Evolutionary conservation across 768 basidiomycete species (phyloP).

Genomic region (Hygrophoropsis aurantiaca): DNA sequence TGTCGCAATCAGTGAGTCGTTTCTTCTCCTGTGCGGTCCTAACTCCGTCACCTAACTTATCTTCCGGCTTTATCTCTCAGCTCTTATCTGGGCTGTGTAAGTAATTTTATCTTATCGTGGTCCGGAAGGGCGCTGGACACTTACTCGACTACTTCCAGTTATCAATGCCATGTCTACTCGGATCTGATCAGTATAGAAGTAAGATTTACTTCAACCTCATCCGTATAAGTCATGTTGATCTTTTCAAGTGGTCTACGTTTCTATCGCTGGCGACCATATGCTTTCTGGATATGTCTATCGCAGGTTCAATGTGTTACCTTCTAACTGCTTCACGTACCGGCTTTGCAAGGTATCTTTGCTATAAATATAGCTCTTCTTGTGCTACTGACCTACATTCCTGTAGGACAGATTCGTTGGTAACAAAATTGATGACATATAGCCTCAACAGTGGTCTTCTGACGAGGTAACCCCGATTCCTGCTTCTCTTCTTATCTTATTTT

Average conservation of each 20-base stretch:
- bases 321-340: slow-evolving; percentile 1
- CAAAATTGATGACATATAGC: neutral
- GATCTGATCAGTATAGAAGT: neutral
- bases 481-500: too few relatives aligned
- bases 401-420: slow-evolving; percentile 3
- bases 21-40: too few relatives aligned
- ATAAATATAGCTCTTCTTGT: neutral
- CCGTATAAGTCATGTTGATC: too few relatives aligned
- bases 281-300: neutral
- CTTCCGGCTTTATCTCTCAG: neutral
- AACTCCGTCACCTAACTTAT: neutral
- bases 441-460: slow-evolving; percentile 2
- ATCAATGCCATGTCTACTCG: neutral
- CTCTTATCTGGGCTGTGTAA: neutral
- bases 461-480: slow-evolving; percentile 1
- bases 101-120: neutral
- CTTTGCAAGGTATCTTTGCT: neutral
- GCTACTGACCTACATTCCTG: neutral
- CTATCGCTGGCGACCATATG: neutral
- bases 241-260: neutral
- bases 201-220: too few relatives aligned
- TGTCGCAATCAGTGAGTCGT: neutral
- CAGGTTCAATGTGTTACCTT: slow-evolving; percentile 5
- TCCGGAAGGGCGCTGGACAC: neutral
- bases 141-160: neutral